Evolutionary conservation across 2,329 filamentous ascomycete genomes (phyloP).

Genomic region (Paecilomyces dactylethromorphus): DNA sequence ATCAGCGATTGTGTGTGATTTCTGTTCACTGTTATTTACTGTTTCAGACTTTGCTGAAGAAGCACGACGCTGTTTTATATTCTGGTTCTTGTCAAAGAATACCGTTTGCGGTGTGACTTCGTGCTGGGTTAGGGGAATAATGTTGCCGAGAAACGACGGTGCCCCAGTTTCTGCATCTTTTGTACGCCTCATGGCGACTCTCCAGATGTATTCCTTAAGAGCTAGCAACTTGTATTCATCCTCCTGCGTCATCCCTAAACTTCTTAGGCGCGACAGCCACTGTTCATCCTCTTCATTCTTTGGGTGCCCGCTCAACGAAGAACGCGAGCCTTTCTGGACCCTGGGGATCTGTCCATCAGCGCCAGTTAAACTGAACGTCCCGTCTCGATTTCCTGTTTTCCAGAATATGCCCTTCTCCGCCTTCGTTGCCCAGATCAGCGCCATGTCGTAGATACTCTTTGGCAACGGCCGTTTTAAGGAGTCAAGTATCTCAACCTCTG

Average conservation of each 20-base stretch:
- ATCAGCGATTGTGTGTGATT: conserved; percentile 75
- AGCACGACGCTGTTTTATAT: conserved; percentile 37
- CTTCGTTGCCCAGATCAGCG: conserved; percentile 77
- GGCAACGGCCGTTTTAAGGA: conserved; percentile 75
- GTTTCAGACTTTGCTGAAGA: conserved; percentile 19
- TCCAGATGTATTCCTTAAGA: conserved; percentile 86
- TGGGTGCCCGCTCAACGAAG: conserved; percentile 53
- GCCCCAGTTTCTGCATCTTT: conserved; percentile 38
- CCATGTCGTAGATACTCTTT: conserved; percentile 74
- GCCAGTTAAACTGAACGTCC: conserved; percentile 61
- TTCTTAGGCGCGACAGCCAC: conserved; percentile 80
- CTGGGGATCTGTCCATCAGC: conserved; percentile 50
- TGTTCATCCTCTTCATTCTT: conserved; percentile 91
- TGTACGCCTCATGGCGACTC: conserved; percentile 65
- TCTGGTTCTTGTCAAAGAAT: conserved; percentile 74
- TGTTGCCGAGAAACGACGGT: conserved; percentile 53
- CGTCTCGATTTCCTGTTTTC: conserved; percentile 66
- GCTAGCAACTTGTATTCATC: conserved; percentile 87
- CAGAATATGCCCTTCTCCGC: conserved; percentile 80
- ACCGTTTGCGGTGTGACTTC: conserved; percentile 80
- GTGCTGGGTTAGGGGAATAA: conserved; percentile 68
- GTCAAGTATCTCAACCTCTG: conserved; percentile 70
- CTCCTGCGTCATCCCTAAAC: conserved; percentile 71
- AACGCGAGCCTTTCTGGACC: conserved; percentile 39
- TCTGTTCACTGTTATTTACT: conserved; percentile 31